Base-by-base conservation (phyloP, 257 asterid species). In the Petunia secreta region DNA sequence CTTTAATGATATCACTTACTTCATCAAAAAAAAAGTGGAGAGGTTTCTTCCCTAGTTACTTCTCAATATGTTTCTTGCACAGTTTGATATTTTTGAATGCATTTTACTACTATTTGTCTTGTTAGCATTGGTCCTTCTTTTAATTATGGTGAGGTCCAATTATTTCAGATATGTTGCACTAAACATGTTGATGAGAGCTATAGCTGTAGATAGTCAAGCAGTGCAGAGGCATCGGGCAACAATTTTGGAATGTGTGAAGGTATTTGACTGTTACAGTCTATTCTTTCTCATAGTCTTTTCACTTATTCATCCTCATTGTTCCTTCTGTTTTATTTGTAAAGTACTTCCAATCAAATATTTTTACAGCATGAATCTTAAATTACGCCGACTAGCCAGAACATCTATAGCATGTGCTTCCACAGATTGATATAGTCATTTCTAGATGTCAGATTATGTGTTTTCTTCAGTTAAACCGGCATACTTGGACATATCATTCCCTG, bases 161-260 rank as follows among this genome's bases (percentile, higher is more conserved):
- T 83, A 68, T 83, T 83, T 82, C 97, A 96, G 99, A 87, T 96
- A 94, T 83, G 99, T 96, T 80, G 98, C 99, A 78, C 85, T 96
- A 89, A 96, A 96, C 86, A 96, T 96, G 99, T 88, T 96, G 87
- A 94, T 96, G 98, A 90, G 80, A 90, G 99, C 98, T 85, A 80
- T 96, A 82, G 60, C 98, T 73, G 93, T 94, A 78, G 99, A 96
- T 85, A 84, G 93, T 87, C 98, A 94, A 89, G 99, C 99, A 43
- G 99, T 96, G 77, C 99, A 96, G 89, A 91, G 99, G 88, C 99
- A 96, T 87, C 93, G 98, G 75, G 92, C 93, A 69, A 96, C 99
- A 60, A 94, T 96, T 86, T 83, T 96, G 89, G 98, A 94, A 88
- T 94, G 99, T 83, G 98, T 96, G 48, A 96, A 94, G 98, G 99